A percentile compares a stretch with the other conserved stretches of the same genome.
Evolutionary conservation across 2,329 filamentous ascomycete genomes (phyloP).

Genomic region (Aspergillus puulaauensis): DNA sequence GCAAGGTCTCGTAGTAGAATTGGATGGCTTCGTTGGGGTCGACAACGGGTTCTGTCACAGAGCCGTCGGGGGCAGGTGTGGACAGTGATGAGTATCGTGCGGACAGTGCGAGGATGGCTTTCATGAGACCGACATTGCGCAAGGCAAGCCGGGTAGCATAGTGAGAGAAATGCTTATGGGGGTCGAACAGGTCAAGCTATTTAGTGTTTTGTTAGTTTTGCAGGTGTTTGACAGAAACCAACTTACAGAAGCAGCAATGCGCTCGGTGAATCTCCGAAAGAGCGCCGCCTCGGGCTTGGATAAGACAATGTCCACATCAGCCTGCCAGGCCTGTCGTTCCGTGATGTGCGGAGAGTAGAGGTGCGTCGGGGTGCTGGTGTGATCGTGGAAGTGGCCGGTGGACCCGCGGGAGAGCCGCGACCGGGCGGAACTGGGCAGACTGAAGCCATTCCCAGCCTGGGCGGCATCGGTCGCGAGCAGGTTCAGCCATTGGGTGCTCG

Average conservation of each 20-base stretch:
- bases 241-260: background rate
- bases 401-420: background rate
- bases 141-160: background rate
- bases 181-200: background rate
- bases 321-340: background rate
- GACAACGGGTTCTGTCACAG: background rate
- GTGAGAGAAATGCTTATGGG: background rate
- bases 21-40: slow-evolving; percentile 26
- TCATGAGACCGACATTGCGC: background rate
- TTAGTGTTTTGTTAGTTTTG: background rate
- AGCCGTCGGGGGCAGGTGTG: background rate
- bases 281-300: background rate
- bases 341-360: background rate
- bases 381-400: background rate
- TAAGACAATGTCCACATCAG: background rate
- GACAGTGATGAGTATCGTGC: background rate
- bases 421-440: background rate
- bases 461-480: background rate
- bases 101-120: background rate
- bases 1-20: slow-evolving; percentile 64
- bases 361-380: background rate
- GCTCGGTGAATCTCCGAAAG: background rate
- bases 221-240: too few species aligned
- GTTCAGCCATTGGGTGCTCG: background rate
- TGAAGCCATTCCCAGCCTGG: background rate